Base-by-base conservation (phyloP, 352 stramenopile species). In the Phytophthora constricta region DNA sequence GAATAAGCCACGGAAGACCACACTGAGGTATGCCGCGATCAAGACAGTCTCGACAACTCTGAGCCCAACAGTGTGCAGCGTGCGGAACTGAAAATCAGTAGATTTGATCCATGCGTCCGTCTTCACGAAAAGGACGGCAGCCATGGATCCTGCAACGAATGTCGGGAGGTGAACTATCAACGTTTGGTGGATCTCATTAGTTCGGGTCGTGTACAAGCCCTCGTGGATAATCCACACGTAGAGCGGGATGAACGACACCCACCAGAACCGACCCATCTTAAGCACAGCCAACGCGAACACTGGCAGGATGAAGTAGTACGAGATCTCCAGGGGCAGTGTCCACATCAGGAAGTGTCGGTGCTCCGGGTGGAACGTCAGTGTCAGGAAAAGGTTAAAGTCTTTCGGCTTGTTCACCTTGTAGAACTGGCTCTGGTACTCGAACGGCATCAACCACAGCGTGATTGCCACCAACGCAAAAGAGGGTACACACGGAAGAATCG, bases 271-370 rank as follows among this genome's bases (percentile, higher is more conserved):
- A n/a, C 63, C 25, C 20, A 67, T 33, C 11, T 31, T 39, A 4
- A 67, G 13, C 20, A 66, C 34, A 31, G 46, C 37, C 34, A 74
- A 23, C 1, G 63, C 68, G 20, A 77, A 51, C 2, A 67, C 39
- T 1, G 69, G 69, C 23, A 77, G 62, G 16, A 73, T 13, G 23
- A n/a, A n/a, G n/a, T n/a, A n/a, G n/a, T n/a, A n/a, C n/a, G n/a
- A n/a, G n/a, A n/a, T n/a, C n/a, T n/a, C n/a, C n/a, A n/a, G n/a
- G n/a, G n/a, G n/a, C n/a, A n/a, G n/a, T n/a, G n/a, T n/a, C n/a
- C n/a, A n/a, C n/a, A n/a, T n/a, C n/a, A n/a, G n/a, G n/a, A n/a
- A n/a, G n/a, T n/a, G n/a, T n/a, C n/a, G n/a, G n/a, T n/a, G n/a
- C n/a, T n/a, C n/a, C n/a, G n/a, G n/a, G n/a, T n/a, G n/a, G n/a